phyloP scores from a whole-genome alignment of 805 yeast genomes.

The Priceomyces medius region DNA sequence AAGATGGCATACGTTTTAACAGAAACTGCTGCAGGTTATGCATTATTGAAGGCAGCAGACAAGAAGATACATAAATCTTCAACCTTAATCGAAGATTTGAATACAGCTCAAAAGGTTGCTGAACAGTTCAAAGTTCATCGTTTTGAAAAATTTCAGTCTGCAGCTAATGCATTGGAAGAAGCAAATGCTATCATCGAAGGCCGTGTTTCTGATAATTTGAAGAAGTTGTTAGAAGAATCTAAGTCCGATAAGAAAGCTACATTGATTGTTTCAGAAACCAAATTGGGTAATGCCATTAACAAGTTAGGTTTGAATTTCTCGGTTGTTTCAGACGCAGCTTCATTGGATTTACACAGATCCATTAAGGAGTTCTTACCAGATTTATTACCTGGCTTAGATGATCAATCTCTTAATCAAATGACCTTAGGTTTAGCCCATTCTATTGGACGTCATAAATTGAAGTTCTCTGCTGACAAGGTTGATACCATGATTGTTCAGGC shows the following conservation, averaged over 20 bases:
- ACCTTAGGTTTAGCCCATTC: conserved; percentile 98
- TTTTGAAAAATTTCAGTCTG: conserved; percentile 90
- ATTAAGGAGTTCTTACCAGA: conserved; percentile 93
- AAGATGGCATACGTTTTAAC: conserved; percentile 85
- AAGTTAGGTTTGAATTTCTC: conserved; percentile 85
- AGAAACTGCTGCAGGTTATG: conserved; percentile 99
- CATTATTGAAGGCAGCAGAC: conserved; percentile 94
- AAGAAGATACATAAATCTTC: conserved; percentile 91
- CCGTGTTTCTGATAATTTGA: conserved; percentile 81
- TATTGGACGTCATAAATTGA: conserved; percentile 96
- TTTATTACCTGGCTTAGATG: conserved; percentile 88
- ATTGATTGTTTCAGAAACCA: conserved; percentile 90
- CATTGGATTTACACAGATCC: conserved; percentile 92
- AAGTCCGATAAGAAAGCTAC: conserved; percentile 82
- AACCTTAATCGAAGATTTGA: conserved; percentile 69
- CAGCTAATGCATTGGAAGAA: conserved; percentile 95
- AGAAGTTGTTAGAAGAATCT: conserved; percentile 70
- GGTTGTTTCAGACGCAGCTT: conserved; percentile 92
- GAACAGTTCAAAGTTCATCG: conserved; percentile 92
- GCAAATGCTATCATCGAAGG: conserved; percentile 91
- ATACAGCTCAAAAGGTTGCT: conserved; percentile 80
- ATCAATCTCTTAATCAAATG: conserved; percentile 85
- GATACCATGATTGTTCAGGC: conserved; percentile 99
- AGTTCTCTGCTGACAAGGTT: conserved; percentile 96
- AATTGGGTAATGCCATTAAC: conserved; percentile 94